phyloP scores from a whole-genome alignment of 2,329 filamentous ascomycete genomes.

The Penicillium sp. region DNA sequence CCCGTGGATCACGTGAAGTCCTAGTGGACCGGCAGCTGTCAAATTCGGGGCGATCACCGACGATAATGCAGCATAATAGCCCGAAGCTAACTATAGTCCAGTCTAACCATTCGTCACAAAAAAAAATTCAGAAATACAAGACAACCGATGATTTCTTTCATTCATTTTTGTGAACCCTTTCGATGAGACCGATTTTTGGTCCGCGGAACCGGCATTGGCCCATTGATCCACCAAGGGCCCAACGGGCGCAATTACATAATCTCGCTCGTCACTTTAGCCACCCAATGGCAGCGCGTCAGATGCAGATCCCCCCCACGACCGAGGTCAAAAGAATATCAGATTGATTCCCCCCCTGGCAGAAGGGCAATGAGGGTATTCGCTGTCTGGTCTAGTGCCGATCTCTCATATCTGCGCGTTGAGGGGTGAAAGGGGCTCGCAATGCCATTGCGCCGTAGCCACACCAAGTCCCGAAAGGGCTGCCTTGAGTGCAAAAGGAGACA shows the following conservation, averaged over 20 bases:
- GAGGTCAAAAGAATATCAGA: not conserved
- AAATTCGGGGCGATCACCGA: no score
- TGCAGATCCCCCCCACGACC: not conserved
- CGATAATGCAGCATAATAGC: no score
- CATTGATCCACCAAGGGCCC: not conserved
- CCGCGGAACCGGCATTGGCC: not conserved
- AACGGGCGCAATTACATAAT: not conserved
- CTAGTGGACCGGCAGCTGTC: no score
- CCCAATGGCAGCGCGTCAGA: not conserved
- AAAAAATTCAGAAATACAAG: no score
- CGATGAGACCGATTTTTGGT: not conserved
- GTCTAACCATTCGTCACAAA: no score
- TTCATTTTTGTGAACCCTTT: not conserved
- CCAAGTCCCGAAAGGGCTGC: conserved; percentile 13
- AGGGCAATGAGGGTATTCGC: not conserved
- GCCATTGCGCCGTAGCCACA: conserved; percentile 8
- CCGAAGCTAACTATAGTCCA: no score
- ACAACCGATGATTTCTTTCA: no score
- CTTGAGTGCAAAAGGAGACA: conserved; percentile 9
- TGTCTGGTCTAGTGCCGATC: not conserved
- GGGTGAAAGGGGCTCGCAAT: not conserved
- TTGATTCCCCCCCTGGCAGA: not conserved
- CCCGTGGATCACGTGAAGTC: no score
- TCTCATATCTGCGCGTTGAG: not conserved
- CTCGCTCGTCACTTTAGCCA: not conserved